These are phyloP conservation scores for Ruellia speciosa DNA, from an alignment of 305 asterid genomes.

Conservation along the genomic window DNA sequence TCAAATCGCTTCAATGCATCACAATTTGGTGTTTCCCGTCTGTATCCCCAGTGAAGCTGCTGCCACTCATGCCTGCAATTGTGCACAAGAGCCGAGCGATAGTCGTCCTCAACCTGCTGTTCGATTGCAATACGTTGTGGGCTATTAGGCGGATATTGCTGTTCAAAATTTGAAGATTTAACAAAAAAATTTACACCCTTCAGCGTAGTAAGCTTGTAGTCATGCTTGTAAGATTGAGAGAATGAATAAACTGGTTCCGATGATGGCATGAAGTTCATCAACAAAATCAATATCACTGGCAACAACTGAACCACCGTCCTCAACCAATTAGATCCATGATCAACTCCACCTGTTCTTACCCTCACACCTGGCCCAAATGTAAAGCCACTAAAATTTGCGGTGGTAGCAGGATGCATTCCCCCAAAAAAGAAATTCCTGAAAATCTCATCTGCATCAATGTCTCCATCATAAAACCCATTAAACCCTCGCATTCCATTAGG, in stretches of 20 bases:
- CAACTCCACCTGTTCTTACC: conserved; percentile 62
- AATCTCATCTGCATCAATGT: conserved; percentile 81
- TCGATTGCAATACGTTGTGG: conserved; percentile 50
- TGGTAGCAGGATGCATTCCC: conserved; percentile 69
- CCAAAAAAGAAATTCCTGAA: conserved; percentile 90
- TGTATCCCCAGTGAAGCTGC: conserved; percentile 72
- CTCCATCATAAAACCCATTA: conserved; percentile 63
- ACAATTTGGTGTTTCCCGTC: conserved; percentile 70
- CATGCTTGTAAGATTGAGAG: conserved; percentile 42
- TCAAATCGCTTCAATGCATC: conserved; percentile 71
- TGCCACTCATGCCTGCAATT: conserved; percentile 75
- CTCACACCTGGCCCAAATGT: conserved; percentile 75
- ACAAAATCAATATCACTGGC: conserved; percentile 63
- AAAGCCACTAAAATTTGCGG: conserved; percentile 66
- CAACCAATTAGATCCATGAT: too few relatives aligned
- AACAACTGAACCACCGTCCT: conserved; percentile 58
- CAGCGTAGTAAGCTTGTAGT: conserved; percentile 43
- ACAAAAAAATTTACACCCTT: conserved; percentile 77
- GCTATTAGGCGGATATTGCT: conserved; percentile 57
- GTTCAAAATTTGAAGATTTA: conserved; percentile 57
- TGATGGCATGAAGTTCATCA: conserved; percentile 74
- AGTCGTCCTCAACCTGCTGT: conserved; percentile 57
- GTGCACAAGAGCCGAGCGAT: conserved; percentile 45
- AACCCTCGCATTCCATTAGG: conserved; percentile 59
- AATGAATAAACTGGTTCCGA: conserved; percentile 69